Evolutionary conservation across 108 stramenopile genomes (phyloP).

Genomic region (Cyclotella sp.): DNA sequence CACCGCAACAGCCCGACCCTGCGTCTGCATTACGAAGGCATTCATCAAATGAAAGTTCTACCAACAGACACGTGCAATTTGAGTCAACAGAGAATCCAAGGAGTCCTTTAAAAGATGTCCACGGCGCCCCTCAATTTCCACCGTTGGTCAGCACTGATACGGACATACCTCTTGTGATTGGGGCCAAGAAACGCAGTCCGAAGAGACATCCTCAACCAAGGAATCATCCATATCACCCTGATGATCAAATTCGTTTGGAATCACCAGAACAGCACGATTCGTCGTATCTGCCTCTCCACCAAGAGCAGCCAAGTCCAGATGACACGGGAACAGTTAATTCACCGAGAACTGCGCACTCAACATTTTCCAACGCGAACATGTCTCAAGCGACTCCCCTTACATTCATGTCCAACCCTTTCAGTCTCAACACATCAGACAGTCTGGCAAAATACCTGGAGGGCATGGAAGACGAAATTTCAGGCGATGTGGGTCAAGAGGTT

Average conservation of each 20-base stretch:
- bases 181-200: conserved; percentile 8
- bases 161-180: conserved; percentile 21
- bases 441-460: conserved; percentile 33
- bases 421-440: conserved; percentile 31
- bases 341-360: conserved; percentile 1
- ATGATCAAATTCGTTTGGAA: background rate
- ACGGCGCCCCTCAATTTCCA: background rate
- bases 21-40: background rate
- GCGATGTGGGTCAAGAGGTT: conserved; percentile 52
- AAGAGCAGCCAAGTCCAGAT: background rate
- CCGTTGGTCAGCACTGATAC: background rate
- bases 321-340: background rate
- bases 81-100: conserved; percentile 1
- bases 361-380: conserved; percentile 1
- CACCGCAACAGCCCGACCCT: conserved; percentile 1
- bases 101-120: background rate
- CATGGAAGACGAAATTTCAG: conserved; percentile 48
- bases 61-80: conserved; percentile 11
- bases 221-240: background rate
- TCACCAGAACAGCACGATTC: conserved; percentile 1
- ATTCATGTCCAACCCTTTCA: conserved; percentile 33
- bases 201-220: conserved; percentile 22
- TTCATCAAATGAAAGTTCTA: background rate
- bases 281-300: background rate
- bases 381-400: conserved; percentile 28